These are phyloP conservation scores for Fragilariopsis cylindrus DNA, from an alignment of 108 stramenopile species.

Conservation along the genomic window DNA sequence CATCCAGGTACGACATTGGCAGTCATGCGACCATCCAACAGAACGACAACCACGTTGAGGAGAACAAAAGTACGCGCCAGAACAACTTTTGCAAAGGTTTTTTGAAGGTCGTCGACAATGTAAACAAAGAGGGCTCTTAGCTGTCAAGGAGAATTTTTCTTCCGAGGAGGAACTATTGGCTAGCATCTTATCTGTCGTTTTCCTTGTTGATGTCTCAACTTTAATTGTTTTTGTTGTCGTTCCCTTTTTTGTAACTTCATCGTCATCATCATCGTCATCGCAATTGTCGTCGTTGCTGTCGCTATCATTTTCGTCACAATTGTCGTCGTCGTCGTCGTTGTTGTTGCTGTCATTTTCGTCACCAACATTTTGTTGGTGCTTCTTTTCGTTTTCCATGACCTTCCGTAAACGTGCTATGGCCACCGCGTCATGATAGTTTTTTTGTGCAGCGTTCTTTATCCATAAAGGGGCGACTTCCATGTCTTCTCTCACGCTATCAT, in stretches of 20 bases:
- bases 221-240: no score
- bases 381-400: slow-evolving; percentile 55
- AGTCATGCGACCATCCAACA: slow-evolving; percentile 76
- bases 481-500: background rate
- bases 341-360: slow-evolving; percentile 16
- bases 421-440: slow-evolving; percentile 77
- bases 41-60: slow-evolving; percentile 42
- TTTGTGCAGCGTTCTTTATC: slow-evolving; percentile 63
- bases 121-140: slow-evolving; percentile 66
- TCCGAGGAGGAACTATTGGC: background rate
- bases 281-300: background rate
- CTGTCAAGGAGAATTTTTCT: slow-evolving; percentile 14
- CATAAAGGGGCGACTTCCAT: slow-evolving; percentile 40
- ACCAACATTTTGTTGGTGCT: slow-evolving; percentile 10
- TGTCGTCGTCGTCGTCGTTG: slow-evolving; percentile 23
- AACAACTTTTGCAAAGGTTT: slow-evolving; percentile 54
- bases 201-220: no score
- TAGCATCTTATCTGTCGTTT: background rate
- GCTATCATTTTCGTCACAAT: slow-evolving; percentile 20
- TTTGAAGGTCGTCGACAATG: slow-evolving; percentile 72
- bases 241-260: background rate
- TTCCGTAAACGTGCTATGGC: slow-evolving; percentile 42
- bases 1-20: slow-evolving; percentile 78
- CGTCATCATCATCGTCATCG: slow-evolving; percentile 7
- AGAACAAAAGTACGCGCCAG: slow-evolving; percentile 75